Conservation (phyloP, 2,329 filamentous ascomycete species). For the Fusarium xylarioides region DNA sequence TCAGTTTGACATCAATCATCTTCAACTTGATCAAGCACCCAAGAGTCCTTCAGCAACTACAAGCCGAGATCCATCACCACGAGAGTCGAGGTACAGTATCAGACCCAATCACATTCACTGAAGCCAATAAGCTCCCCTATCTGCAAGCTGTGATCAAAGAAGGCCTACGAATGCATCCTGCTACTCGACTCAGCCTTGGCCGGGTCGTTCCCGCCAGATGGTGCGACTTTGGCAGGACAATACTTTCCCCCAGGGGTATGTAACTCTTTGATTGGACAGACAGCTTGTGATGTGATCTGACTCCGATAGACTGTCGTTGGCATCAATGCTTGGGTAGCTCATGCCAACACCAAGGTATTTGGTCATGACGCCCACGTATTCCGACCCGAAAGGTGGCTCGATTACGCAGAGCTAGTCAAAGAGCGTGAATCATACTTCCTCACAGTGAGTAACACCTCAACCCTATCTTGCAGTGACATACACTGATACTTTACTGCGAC, state of each 20-base stretch:
- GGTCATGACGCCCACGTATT: neutral
- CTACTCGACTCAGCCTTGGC: neutral
- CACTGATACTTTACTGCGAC: too few relatives aligned
- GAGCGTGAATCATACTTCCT: neutral
- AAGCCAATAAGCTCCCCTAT: neutral
- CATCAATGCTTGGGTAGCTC: neutral
- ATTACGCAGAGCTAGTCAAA: neutral
- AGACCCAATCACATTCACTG: neutral
- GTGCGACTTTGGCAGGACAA: neutral
- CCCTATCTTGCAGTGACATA: too few relatives aligned
- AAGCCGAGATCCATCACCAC: fast-evolving
- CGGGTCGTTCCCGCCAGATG: neutral
- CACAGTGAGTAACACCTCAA: neutral
- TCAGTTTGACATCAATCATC: neutral
- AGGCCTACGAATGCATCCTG: neutral
- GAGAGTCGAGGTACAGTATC: neutral
- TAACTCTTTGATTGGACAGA: fast-evolving
- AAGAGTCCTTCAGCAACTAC: fast-evolving
- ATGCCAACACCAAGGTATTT: neutral
- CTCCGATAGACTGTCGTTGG: neutral
- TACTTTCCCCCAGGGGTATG: neutral
- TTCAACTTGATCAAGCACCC: neutral
- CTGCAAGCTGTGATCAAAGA: neutral
- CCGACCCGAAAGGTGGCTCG: neutral
- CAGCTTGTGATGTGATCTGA: neutral